Conservation (phyloP, 331 rosid genomes). For the Quercus lobata region DNA sequence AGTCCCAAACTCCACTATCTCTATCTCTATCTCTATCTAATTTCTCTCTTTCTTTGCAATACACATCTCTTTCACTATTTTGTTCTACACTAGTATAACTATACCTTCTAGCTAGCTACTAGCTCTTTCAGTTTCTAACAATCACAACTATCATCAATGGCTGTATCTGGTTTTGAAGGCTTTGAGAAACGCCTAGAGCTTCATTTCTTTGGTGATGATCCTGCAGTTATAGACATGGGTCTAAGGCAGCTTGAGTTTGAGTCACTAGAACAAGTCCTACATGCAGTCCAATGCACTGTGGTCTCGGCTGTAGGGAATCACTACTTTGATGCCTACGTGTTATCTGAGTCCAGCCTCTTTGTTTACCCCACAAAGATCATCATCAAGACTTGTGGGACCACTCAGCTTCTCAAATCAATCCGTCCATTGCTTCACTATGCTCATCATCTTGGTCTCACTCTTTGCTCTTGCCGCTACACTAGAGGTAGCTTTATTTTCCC, state of each 20-base stretch:
- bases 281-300: conserved; percentile 83
- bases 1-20: conserved; percentile 19
- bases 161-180: conserved; percentile 92
- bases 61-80: conserved; percentile 19
- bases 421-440: conserved; percentile 68
- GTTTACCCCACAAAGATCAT: conserved; percentile 92
- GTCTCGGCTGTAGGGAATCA: conserved; percentile 89
- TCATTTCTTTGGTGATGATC: conserved; percentile 78
- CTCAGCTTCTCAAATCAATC: conserved; percentile 90
- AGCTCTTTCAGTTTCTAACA: neutral
- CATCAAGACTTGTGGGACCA: conserved; percentile 96
- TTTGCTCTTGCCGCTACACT: conserved; percentile 66
- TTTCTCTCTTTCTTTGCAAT: neutral
- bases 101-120: neutral
- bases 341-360: conserved; percentile 96
- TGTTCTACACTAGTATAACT: too few relatives aligned
- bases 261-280: conserved; percentile 54
- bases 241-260: conserved; percentile 58
- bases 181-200: conserved; percentile 93
- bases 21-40: conserved; percentile 3
- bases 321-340: conserved; percentile 79
- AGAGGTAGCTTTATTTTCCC: conserved; percentile 89
- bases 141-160: conserved; percentile 37
- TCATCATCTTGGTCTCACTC: conserved; percentile 38
- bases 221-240: conserved; percentile 38